Evolutionary conservation across 306 rosid species (phyloP), one percentile per base, ranked within the genome.

Genomic region (Prosopis cineraria): DNA sequence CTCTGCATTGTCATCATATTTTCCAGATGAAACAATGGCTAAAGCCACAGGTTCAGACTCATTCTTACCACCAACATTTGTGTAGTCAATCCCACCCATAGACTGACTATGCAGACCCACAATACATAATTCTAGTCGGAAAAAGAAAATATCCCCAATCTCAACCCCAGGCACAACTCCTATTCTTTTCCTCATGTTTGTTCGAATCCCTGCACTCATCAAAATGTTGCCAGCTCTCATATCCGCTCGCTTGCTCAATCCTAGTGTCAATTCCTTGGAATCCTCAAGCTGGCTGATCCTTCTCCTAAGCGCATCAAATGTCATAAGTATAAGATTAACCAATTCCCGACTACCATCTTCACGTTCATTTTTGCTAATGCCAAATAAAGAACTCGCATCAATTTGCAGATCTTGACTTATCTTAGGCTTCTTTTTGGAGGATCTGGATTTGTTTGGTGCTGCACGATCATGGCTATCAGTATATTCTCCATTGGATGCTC

Each of bases 141-240:
- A 90, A 87, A 81, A 88, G 90, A 83, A 90, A 75, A 90, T 87
- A 76, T 90, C 96, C 39, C 96, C 93, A 78, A 90, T 76, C 84
- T 87, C 96, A 85, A 90, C 81, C 69, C 96, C 96, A 41, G 90
- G 91, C 44, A 79, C 85, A 6, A 36, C 6, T 68, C 93, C 96
- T 72, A 90, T 13, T 75, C 96, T 85, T 87, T 78, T 90, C 68
- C 36, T 84, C 85, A 58, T 27, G 84, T 90, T 90, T 37, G 96
- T 85, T 16, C 96, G 88, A 79, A 90, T 73, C 72, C 90, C 90
- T 45, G 60, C 82, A 40, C 68, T 85, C 93, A 90, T 78, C 84
- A 85, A 69, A 78, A 77, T 48, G 45, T 78, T 88, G 31, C 86
- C 81, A 66, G 90, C 91, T 85, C 80, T 90, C 70, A 90, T 70